Base-by-base conservation (phyloP, 2,329 filamentous ascomycete species). In the Xylaria sp. region DNA sequence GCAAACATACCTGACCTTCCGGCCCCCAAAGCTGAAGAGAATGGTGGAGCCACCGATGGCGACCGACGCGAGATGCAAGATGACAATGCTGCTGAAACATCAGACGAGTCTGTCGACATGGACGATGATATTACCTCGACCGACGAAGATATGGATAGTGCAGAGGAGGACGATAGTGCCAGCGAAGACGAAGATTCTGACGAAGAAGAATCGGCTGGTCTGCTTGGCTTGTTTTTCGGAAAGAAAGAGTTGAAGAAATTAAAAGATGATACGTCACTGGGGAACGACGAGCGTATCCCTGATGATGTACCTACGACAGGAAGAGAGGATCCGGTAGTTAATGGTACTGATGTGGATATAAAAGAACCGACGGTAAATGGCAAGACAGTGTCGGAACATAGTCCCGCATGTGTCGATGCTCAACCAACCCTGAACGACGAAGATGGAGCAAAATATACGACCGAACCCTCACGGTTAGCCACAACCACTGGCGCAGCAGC, bases 101-200 rank as follows among this genome's bases (percentile, higher is more conserved):
- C 85, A 52, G 89, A 91, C 72, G 89, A 91, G 76, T 91, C 89
- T 1, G 82, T 91, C 25, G 88, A 90, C 74, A 91, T 91, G 89
- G 89, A 91, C 72, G 89, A 91, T 68, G 89, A 91, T 66, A 80
- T 90, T 73, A 88, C 87, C 2, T 89, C 88, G 2, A 88, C 85
- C 34, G 88, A 90, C 34, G 78, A 76, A 6, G 75, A 76, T 54
- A 82, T 83, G 76, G 82, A 84, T 20, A 84, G 82, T 55, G 82
- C 81, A 39, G 83, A 81, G 6, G 83, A 83, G 3, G 79, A 80
- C 34, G 78, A 79, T n/a, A 48, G 37, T 56, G 57, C 13, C 13
- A n/a, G 37, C 8, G 78, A 80, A 1, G 80, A 79, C 1, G 83
- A 83, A n/a, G 82, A 82, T 2, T 84, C 84, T 10, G 84, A 84